A percentile compares a stretch with the other conserved stretches of the same genome.
Evolutionary conservation across 257 asterid species (phyloP).

Genomic region (Henckelia pumila): DNA sequence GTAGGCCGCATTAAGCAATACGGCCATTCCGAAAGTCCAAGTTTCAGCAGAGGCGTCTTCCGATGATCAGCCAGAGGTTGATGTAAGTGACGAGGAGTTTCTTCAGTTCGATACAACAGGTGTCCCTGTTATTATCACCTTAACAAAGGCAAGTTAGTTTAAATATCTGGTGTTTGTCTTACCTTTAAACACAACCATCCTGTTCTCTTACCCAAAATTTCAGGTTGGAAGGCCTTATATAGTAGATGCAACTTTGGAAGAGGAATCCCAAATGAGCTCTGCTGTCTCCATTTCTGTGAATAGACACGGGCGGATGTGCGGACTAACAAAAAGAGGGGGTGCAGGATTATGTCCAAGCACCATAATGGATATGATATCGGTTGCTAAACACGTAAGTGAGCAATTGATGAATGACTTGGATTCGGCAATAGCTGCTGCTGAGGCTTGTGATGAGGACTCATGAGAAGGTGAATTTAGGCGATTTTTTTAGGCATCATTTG

Average conservation of each 20-base stretch:
- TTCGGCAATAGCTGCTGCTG: conserved; percentile 85
- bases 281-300: conserved; percentile 77
- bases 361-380: conserved; percentile 76
- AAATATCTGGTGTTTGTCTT: background rate
- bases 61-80: conserved; percentile 77
- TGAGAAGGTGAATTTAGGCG: conserved; percentile 27
- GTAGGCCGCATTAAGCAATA: conserved; percentile 83
- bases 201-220: conserved; percentile 5
- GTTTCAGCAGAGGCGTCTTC: conserved; percentile 52
- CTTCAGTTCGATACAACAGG: conserved; percentile 72
- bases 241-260: conserved; percentile 86
- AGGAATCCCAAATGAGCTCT: conserved; percentile 93
- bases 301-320: conserved; percentile 68
- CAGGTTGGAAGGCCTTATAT: conserved; percentile 81
- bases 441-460: conserved; percentile 58
- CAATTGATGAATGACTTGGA: conserved; percentile 64
- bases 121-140: conserved; percentile 73
- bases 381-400: conserved; percentile 69
- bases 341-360: conserved; percentile 72
- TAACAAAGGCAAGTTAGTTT: conserved; percentile 59
- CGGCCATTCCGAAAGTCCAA: conserved; percentile 79
- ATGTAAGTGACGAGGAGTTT: conserved; percentile 79
- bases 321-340: conserved; percentile 81
- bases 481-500: no score
- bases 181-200: background rate